These are phyloP conservation scores for Sporothrix inflata DNA, from an alignment of 2,329 filamentous ascomycete genomes.

Conservation along the genomic window DNA sequence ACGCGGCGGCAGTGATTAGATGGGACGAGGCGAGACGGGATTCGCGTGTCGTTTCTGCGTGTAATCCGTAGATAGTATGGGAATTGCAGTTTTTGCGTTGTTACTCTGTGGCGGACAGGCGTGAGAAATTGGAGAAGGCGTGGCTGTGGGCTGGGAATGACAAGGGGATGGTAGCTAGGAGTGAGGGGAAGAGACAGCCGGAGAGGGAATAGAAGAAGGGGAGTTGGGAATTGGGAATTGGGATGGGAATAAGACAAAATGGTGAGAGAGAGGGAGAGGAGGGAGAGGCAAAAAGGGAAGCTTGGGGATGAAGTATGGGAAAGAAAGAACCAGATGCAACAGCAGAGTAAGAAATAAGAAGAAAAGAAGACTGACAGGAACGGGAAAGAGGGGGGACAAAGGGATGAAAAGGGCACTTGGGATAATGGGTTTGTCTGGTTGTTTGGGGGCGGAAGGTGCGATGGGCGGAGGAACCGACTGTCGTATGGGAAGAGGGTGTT, in stretches of 20 bases:
- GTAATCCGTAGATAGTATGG: slow-evolving; percentile 16
- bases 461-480: slow-evolving; percentile 14
- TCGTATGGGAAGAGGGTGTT: slow-evolving; percentile 1
- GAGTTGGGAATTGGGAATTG: slow-evolving; percentile 19
- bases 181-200: background rate
- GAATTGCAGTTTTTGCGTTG: background rate
- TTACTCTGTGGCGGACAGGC: background rate
- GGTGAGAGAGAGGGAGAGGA: background rate
- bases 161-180: slow-evolving; percentile 8
- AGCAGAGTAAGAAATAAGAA: background rate
- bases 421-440: background rate
- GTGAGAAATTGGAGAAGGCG: slow-evolving; percentile 22
- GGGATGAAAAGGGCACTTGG: slow-evolving; percentile 19
- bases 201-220: background rate
- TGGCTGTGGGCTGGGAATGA: slow-evolving; percentile 16
- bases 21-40: background rate
- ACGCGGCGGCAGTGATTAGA: background rate
- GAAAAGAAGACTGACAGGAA: background rate
- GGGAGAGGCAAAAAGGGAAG: background rate
- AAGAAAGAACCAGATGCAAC: slow-evolving; percentile 8
- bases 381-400: slow-evolving; percentile 11
- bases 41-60: background rate
- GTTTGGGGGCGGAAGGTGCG: slow-evolving; percentile 15
- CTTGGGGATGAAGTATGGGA: background rate
- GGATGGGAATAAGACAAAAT: slow-evolving; percentile 13